Evolutionary conservation across 164 flowering plant genomes (phyloP), one percentile per base, ranked within the genome.

Genomic region (Euptelea pleiosperma): DNA sequence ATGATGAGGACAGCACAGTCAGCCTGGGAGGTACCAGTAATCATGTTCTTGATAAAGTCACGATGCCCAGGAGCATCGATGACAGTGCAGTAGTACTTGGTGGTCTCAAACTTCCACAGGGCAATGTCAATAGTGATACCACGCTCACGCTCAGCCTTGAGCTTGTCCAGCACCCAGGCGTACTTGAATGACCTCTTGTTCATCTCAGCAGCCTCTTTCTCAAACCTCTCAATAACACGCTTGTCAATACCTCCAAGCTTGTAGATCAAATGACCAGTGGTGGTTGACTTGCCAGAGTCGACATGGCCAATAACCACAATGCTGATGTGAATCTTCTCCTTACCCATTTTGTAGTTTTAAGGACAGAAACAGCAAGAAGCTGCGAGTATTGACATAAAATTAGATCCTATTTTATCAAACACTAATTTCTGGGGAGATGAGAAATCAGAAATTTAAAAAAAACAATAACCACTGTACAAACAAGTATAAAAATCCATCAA

Each of bases 121-220:
- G 92, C 89, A 67, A 86, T 86, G 52, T 86, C 92, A 66, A 86
- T 86, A 36, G 92, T 86, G 34, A 86, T 86, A 74, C 92, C 92
- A 78, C 89, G 89, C 43, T 86, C 92, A 43, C 92, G 89, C 71
- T 86, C 92, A 35, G 92, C 92, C 85, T 86, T 86, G 47, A 86
- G 80, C 74, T 85, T 85, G 81, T 85, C 91, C 25, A 85, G 70
- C 30, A 85, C 91, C 91, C 91, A 85, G 7, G 91, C 91, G 54
- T 85, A 85, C 73, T 85, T 85, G 85, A 83, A 85, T 21, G 92
- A 85, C 72, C 92, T 69, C 68, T 85, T 85, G 89, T 85, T 85
- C 92, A 85, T 85, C 77, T 85, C 92, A 72, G 92, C 92, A 65
- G 92, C 92, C 29, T 85, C 92, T 80, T 85, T 85, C 82, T 85